phyloP scores from a whole-genome alignment of 352 stramenopile species.

The Globisporangium nunn region DNA sequence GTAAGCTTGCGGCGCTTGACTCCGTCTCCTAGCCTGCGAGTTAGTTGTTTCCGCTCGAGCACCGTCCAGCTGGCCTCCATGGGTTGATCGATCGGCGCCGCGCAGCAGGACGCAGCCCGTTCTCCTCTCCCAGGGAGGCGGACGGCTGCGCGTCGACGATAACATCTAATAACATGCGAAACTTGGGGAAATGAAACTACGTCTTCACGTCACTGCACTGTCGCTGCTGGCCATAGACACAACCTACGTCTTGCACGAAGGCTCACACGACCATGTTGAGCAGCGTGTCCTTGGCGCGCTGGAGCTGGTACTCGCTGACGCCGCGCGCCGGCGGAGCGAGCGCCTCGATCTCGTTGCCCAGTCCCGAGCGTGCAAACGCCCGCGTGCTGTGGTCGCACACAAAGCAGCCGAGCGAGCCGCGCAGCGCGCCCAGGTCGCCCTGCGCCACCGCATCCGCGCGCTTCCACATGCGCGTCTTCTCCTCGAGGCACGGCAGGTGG shows the following conservation, averaged over 20 bases:
- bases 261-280: conserved; percentile 15
- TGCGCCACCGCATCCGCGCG: conserved; percentile 41
- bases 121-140: background rate
- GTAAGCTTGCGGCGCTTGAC: conserved; percentile 37
- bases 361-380: conserved; percentile 35
- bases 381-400: conserved; percentile 77
- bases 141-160: conserved; percentile 22
- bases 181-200: conserved; percentile 45
- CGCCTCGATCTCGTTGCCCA: conserved; percentile 34
- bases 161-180: conserved; percentile 81
- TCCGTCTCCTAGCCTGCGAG: conserved; percentile 10
- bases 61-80: background rate
- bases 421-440: conserved; percentile 32
- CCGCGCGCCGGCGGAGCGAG: conserved; percentile 29
- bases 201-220: background rate
- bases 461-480: conserved; percentile 87
- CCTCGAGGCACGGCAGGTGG: conserved; percentile 69
- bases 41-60: conserved; percentile 9
- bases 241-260: no score
- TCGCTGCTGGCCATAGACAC: no score
- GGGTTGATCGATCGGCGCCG: background rate
- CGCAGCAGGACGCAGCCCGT: no score
- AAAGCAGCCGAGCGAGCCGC: conserved; percentile 60
- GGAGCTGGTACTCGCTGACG: conserved; percentile 63
- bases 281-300: conserved; percentile 64